phyloP scores from a whole-genome alignment of 2,329 filamentous ascomycete species.

The Phaeosphaeriaceae sp. region DNA sequence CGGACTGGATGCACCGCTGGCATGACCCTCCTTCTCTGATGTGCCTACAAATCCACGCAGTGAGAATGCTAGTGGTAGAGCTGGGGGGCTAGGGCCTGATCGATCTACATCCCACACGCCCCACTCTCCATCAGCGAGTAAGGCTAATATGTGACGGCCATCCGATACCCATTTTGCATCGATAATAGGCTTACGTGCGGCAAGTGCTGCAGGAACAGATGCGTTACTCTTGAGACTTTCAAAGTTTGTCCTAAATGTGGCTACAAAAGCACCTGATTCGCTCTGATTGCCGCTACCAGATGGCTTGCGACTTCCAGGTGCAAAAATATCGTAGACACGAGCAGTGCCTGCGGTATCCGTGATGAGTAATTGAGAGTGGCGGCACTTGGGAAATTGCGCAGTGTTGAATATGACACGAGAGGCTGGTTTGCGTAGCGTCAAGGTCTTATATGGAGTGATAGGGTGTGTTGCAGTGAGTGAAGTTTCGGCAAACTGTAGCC shows the following conservation, averaged over 20 bases:
- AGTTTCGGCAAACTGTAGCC: slow-evolving; percentile 47
- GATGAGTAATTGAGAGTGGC: slow-evolving; percentile 63
- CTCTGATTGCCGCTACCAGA: slow-evolving; percentile 16
- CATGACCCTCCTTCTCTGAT: slow-evolving; percentile 28
- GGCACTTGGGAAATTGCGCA: slow-evolving; percentile 57
- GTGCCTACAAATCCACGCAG: slow-evolving; percentile 46
- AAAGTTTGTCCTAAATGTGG: slow-evolving; percentile 43
- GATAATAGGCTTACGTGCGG: slow-evolving; percentile 55
- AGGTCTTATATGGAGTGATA: slow-evolving; percentile 53
- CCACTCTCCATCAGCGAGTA: slow-evolving; percentile 60
- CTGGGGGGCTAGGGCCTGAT: slow-evolving; percentile 37
- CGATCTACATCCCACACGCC: slow-evolving; percentile 58
- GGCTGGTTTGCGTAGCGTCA: slow-evolving; percentile 58
- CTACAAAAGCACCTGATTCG: slow-evolving; percentile 38
- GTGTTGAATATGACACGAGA: slow-evolving; percentile 61
- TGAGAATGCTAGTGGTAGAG: slow-evolving; percentile 42
- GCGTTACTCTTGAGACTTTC: slow-evolving; percentile 34
- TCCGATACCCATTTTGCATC: slow-evolving; percentile 56
- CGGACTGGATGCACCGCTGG: slow-evolving; percentile 30
- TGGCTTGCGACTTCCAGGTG: slow-evolving; percentile 35
- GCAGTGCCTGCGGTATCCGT: slow-evolving; percentile 61
- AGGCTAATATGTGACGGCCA: slow-evolving; percentile 54
- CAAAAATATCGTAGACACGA: slow-evolving; percentile 64
- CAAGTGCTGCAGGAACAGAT: slow-evolving; percentile 36
- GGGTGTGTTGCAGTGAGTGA: slow-evolving; percentile 45